Conservation (phyloP, 495 filamentous ascomycete species). For the Xylaria castorea region DNA sequence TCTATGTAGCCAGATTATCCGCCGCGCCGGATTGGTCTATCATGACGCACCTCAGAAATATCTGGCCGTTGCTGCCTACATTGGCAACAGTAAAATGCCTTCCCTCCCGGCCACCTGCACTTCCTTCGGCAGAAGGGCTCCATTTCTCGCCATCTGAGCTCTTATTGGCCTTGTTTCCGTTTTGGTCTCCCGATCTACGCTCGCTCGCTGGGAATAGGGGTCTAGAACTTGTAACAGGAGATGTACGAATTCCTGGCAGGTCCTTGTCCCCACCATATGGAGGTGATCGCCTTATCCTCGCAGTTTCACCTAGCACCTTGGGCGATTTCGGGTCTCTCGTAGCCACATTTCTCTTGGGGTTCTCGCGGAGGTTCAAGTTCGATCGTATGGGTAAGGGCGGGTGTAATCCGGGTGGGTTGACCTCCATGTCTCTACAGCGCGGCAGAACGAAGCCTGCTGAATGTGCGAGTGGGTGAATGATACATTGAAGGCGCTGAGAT, state of each 20-base stretch:
- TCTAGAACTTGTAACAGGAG: slow-evolving; percentile 39
- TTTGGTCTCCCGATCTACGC: slow-evolving; percentile 46
- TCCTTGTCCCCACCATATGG: slow-evolving; percentile 21
- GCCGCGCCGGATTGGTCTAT: background rate
- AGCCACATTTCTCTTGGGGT: slow-evolving; percentile 25
- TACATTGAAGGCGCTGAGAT: slow-evolving; percentile 40
- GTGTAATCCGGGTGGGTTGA: slow-evolving; percentile 32
- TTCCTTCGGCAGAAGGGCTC: slow-evolving; percentile 58
- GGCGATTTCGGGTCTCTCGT: slow-evolving; percentile 31
- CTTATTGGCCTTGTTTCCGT: slow-evolving; percentile 44
- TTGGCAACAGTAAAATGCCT: slow-evolving; percentile 93
- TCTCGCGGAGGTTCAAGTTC: slow-evolving; percentile 34
- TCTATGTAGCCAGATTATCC: background rate
- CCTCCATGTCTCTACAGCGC: slow-evolving; percentile 44
- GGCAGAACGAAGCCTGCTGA: slow-evolving; percentile 40
- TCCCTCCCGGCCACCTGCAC: slow-evolving; percentile 63
- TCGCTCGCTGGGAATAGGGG: slow-evolving; percentile 53
- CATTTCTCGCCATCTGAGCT: slow-evolving; percentile 48
- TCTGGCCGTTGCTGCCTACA: slow-evolving; percentile 90
- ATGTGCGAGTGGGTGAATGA: slow-evolving; percentile 27
- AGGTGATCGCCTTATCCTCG: slow-evolving; percentile 35
- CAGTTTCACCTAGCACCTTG: slow-evolving; percentile 28
- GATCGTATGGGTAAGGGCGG: slow-evolving; percentile 35
- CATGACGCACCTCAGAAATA: slow-evolving; percentile 84
- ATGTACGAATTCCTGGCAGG: slow-evolving; percentile 39